These are phyloP conservation scores for Barnettozyma pratensis DNA, from an alignment of 805 yeast genomes.

Conservation along the genomic window DNA sequence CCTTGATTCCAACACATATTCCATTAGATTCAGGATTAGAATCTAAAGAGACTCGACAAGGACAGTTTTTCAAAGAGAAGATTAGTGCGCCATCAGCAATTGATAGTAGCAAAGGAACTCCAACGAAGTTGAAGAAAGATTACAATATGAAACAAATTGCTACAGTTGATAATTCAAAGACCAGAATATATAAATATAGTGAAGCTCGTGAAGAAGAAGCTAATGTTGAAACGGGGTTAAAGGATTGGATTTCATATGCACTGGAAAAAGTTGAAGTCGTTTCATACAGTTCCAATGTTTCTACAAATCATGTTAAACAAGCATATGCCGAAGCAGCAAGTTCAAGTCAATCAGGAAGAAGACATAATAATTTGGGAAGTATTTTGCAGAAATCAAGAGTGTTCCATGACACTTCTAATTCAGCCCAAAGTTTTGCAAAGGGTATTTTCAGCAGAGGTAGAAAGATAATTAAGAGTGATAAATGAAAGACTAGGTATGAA, in stretches of 20 bases:
- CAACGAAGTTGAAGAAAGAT: conserved; percentile 1
- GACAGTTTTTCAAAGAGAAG: conserved; percentile 18
- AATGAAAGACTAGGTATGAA: too few species aligned
- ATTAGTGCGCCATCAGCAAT: not conserved
- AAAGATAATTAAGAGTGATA: conserved; percentile 37
- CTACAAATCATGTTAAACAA: conserved; percentile 42
- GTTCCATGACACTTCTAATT: conserved; percentile 45
- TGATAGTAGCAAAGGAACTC: not conserved
- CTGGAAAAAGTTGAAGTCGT: conserved; percentile 27
- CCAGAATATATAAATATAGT: conserved; percentile 36
- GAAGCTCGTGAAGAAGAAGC: conserved; percentile 39
- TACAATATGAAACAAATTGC: conserved; percentile 38
- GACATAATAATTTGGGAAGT: conserved; percentile 36
- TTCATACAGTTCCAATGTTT: conserved; percentile 23
- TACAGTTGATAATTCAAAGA: conserved; percentile 35
- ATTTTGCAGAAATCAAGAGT: conserved; percentile 47
- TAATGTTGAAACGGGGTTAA: conserved; percentile 51
- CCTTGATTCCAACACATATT: conserved; percentile 21
- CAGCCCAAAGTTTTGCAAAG: conserved; percentile 47
- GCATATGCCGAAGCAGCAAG: conserved; percentile 58
- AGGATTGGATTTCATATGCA: conserved; percentile 43
- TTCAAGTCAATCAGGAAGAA: conserved; percentile 27
- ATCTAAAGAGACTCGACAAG: not conserved
- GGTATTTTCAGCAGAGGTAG: conserved; percentile 52
- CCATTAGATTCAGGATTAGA: conserved; percentile 17